These are phyloP conservation scores for Tolypocladium ovalisporum DNA, from an alignment of 2,329 filamentous ascomycete species.

Conservation along the genomic window DNA sequence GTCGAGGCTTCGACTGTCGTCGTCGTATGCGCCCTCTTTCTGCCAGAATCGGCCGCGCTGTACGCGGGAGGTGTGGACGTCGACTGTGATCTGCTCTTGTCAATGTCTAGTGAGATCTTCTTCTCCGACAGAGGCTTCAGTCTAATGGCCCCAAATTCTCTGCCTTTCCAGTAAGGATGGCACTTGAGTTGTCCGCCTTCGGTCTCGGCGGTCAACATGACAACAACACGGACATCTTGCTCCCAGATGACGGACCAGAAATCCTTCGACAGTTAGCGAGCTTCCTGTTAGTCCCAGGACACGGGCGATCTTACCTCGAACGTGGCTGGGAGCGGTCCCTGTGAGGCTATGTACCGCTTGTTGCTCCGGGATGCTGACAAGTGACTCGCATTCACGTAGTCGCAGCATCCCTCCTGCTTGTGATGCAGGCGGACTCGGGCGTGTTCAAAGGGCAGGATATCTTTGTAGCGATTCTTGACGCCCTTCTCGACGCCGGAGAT, in stretches of 20 bases:
- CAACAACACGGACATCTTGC: constrained; percentile 85
- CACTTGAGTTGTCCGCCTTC: constrained; percentile 93
- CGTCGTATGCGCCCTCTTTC: constrained; percentile 44
- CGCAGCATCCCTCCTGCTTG: constrained; percentile 58
- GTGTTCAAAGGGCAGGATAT: constrained; percentile 94
- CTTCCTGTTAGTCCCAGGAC: not conserved
- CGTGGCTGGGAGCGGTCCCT: constrained; percentile 85
- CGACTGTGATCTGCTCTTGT: constrained; percentile 34
- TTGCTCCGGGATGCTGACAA: constrained; percentile 70
- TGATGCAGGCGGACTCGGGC: constrained; percentile 71
- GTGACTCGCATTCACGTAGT: constrained; percentile 93
- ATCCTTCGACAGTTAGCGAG: constrained; percentile 48
- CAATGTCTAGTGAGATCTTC: constrained; percentile 65
- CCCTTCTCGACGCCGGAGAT: constrained; percentile 93
- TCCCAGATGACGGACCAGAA: constrained; percentile 99
- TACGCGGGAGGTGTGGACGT: constrained; percentile 13
- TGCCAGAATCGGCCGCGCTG: constrained; percentile 25
- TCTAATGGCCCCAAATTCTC: constrained; percentile 66
- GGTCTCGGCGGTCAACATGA: constrained; percentile 91
- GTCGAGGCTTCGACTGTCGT: constrained; percentile 28
- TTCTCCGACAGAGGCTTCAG: constrained; percentile 73
- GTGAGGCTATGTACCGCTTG: constrained; percentile 90
- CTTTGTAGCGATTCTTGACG: constrained; percentile 92
- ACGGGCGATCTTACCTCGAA: constrained; percentile 60
- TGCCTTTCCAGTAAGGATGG: constrained; percentile 81